Conservation (phyloP, 306 rosid species). For the Vigna angularis region DNA sequence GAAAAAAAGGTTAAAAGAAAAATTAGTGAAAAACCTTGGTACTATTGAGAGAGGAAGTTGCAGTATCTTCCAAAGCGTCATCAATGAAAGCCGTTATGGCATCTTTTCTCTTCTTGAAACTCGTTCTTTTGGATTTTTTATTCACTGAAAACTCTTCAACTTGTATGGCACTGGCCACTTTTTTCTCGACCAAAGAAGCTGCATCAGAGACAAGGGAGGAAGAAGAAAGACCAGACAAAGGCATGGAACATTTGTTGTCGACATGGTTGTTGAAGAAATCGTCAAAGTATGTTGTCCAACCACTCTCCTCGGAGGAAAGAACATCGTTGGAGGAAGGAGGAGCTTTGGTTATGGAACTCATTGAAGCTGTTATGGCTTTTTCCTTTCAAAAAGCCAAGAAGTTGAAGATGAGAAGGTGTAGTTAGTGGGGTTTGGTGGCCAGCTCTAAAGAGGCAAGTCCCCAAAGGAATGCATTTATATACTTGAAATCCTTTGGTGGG, state of each 20-base stretch:
- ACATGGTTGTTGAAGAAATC: slow-evolving; percentile 55
- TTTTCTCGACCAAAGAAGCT: slow-evolving; percentile 55
- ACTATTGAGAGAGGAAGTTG: slow-evolving; percentile 72
- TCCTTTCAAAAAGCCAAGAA: slow-evolving; percentile 23
- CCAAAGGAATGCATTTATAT: slow-evolving; percentile 35
- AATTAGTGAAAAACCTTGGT: slow-evolving; percentile 55
- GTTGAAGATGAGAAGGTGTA: slow-evolving; percentile 29
- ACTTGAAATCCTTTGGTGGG: slow-evolving; percentile 14
- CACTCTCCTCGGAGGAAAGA: slow-evolving; percentile 66
- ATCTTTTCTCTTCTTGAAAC: slow-evolving; percentile 59
- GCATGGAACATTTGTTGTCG: slow-evolving; percentile 38
- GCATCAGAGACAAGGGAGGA: slow-evolving; percentile 59
- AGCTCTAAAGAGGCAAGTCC: slow-evolving; percentile 46
- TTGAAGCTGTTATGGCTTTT: slow-evolving; percentile 8
- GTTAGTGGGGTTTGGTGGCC: slow-evolving; percentile 49
- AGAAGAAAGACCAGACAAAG: slow-evolving; percentile 39
- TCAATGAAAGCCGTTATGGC: slow-evolving; percentile 48
- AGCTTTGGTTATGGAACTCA: slow-evolving; percentile 49
- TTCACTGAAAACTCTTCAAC: slow-evolving; percentile 21
- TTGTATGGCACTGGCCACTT: not conserved
- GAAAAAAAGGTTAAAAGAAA: not conserved
- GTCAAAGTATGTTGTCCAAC: slow-evolving; percentile 84
- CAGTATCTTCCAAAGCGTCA: slow-evolving; percentile 81
- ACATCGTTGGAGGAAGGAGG: slow-evolving; percentile 33
- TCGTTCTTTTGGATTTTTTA: slow-evolving; percentile 31